These are phyloP conservation scores for Vaccinium macrocarpon DNA, from an alignment of 148 eudicot species.

Conservation along the genomic window DNA sequence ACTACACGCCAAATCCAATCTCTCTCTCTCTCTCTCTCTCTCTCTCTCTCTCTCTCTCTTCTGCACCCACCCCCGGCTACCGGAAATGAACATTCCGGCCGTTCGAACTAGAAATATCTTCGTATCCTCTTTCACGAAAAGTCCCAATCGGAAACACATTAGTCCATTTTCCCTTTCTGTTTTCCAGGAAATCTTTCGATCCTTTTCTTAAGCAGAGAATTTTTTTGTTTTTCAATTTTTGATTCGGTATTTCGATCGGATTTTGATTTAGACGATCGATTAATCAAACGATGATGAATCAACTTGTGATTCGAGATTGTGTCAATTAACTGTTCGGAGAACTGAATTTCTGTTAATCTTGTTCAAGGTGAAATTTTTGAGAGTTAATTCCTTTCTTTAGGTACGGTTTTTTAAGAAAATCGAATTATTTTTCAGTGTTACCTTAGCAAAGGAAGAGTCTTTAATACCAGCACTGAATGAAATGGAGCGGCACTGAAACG, in stretches of 20 bases:
- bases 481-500: background rate
- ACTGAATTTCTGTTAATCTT: background rate
- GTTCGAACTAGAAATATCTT: slow-evolving; percentile 18
- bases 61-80: slow-evolving; percentile 19
- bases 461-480: background rate
- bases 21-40: slow-evolving; percentile 7
- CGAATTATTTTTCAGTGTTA: background rate
- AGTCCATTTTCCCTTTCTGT: slow-evolving; percentile 15
- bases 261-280: background rate
- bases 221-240: background rate
- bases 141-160: slow-evolving; percentile 17
- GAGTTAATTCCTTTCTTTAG: background rate
- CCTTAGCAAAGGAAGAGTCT: background rate
- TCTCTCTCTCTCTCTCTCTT: background rate
- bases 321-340: slow-evolving; percentile 1
- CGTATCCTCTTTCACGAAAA: slow-evolving; percentile 39
- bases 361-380: background rate
- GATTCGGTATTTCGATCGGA: background rate
- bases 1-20: background rate
- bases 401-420: background rate
- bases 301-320: slow-evolving; percentile 21
- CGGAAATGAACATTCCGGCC: slow-evolving; percentile 50
- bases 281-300: background rate
- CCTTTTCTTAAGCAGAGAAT: background rate
- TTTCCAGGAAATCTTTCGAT: background rate